Percentiles rank a stretch among this genome's conserved stretches.
These are phyloP conservation scores for Stagonosporopsis tanaceti DNA, from an alignment of 2,329 filamentous ascomycete species.

Conservation along the genomic window DNA sequence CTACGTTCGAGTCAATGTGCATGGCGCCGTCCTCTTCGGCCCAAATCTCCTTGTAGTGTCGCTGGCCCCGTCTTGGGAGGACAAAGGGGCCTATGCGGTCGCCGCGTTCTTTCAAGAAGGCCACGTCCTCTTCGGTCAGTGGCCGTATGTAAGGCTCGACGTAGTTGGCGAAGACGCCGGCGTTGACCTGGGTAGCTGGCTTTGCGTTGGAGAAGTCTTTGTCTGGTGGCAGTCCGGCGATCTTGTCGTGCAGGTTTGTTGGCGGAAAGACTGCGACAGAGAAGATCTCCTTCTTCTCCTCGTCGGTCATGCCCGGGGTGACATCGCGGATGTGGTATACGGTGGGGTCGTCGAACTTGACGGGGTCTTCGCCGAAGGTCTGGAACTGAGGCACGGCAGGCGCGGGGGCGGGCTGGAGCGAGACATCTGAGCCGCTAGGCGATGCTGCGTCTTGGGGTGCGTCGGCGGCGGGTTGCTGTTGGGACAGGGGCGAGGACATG, in stretches of 20 bases:
- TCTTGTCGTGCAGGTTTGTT: slow-evolving; percentile 81
- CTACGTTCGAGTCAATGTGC: slow-evolving; percentile 72
- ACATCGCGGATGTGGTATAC: slow-evolving; percentile 89
- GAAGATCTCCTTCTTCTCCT: slow-evolving; percentile 88
- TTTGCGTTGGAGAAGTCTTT: slow-evolving; percentile 96
- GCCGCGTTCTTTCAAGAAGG: slow-evolving; percentile 86
- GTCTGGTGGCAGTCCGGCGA: slow-evolving; percentile 88
- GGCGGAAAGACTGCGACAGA: slow-evolving; percentile 85
- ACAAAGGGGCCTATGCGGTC: slow-evolving; percentile 85
- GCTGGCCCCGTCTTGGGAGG: slow-evolving; percentile 83
- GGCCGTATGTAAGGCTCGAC: slow-evolving; percentile 90
- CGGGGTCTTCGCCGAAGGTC: slow-evolving; percentile 91
- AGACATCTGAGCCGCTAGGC: slow-evolving; percentile 61
- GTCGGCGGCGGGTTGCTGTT: slow-evolving; percentile 53
- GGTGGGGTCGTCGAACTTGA: slow-evolving; percentile 89
- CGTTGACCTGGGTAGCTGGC: slow-evolving; percentile 91
- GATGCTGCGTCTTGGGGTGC: slow-evolving; percentile 71
- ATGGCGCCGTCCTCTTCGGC: slow-evolving; percentile 89
- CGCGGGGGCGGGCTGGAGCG: slow-evolving; percentile 67
- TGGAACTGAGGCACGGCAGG: slow-evolving; percentile 76
- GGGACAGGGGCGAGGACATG: slow-evolving; percentile 45
- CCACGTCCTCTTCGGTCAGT: slow-evolving; percentile 91
- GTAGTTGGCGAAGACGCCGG: slow-evolving; percentile 90
- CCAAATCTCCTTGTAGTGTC: slow-evolving; percentile 90
- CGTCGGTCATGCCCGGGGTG: slow-evolving; percentile 76